Conservation (phyloP, 2,329 filamentous ascomycete genomes). For the Arthroderma sp. region DNA sequence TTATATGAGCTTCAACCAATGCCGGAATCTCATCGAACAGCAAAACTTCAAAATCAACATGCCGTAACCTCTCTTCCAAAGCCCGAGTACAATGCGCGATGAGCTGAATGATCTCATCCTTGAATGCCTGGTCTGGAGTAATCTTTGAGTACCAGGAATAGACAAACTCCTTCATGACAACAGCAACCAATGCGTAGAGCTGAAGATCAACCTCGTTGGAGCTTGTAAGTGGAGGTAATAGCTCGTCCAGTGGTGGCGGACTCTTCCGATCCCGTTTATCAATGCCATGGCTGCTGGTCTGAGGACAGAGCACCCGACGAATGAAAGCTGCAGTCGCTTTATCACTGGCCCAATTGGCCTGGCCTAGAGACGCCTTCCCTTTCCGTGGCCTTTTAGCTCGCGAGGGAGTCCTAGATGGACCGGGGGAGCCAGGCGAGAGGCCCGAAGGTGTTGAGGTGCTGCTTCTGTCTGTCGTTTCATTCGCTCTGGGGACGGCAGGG, state of each 20-base stretch:
- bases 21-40: conserved; percentile 78
- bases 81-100: conserved; percentile 84
- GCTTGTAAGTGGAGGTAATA: conserved; percentile 83
- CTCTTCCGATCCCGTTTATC: conserved; percentile 44
- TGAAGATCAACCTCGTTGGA: conserved; percentile 88
- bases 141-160: conserved; percentile 89
- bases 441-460: conserved; percentile 16
- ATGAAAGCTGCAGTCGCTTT: conserved; percentile 69
- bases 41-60: conserved; percentile 69
- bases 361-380: conserved; percentile 18
- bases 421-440: conserved; percentile 19
- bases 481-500: too few relatives aligned
- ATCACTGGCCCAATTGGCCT: conserved; percentile 49
- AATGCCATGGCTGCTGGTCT: conserved; percentile 34
- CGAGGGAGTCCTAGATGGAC: conserved; percentile 20
- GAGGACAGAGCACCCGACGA: conserved; percentile 70
- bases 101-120: conserved; percentile 75
- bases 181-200: conserved; percentile 81
- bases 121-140: conserved; percentile 77
- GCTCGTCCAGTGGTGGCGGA: conserved; percentile 58
- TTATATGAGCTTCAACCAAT: conserved; percentile 65
- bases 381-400: conserved; percentile 17
- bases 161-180: conserved; percentile 81
- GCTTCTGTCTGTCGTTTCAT: not conserved
- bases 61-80: conserved; percentile 71